These are phyloP conservation scores for Nitzschia sp. DNA, from an alignment of 108 stramenopile species.

Conservation along the genomic window DNA sequence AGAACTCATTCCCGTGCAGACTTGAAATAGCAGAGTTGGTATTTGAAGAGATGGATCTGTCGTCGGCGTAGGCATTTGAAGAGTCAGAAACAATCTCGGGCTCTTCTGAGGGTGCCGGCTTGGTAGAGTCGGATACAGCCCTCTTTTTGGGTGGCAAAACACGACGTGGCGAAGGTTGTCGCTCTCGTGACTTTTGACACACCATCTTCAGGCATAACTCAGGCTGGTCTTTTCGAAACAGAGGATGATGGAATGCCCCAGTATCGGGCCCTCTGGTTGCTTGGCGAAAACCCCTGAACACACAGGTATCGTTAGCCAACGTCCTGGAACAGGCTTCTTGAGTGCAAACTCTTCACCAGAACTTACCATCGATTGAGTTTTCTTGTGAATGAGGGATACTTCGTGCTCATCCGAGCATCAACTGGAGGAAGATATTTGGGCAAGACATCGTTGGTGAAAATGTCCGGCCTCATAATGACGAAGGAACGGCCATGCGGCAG, in stretches of 20 bases:
- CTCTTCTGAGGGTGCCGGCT: no score
- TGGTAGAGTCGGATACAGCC: background rate
- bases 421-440: conserved; percentile 72
- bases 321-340: background rate
- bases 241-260: conserved; percentile 79
- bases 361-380: conserved; percentile 83
- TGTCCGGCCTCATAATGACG: conserved; percentile 78
- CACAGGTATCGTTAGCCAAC: background rate
- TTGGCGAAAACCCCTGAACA: conserved; percentile 79
- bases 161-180: conserved; percentile 3
- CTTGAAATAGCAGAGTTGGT: background rate
- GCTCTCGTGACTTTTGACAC: conserved; percentile 68
- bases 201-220: conserved; percentile 71
- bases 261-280: conserved; percentile 79
- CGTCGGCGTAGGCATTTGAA: background rate
- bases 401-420: conserved; percentile 51
- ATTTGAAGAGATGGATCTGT: background rate
- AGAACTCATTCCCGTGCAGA: background rate
- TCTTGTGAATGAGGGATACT: conserved; percentile 79
- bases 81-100: conserved; percentile 6
- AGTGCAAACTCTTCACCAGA: background rate
- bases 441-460: conserved; percentile 65
- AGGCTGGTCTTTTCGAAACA: conserved; percentile 67
- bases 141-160: background rate
- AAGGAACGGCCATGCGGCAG: conserved; percentile 80